Evolutionary conservation across 768 basidiomycete genomes (phyloP).

Genomic region (Termitomyces sp.): DNA sequence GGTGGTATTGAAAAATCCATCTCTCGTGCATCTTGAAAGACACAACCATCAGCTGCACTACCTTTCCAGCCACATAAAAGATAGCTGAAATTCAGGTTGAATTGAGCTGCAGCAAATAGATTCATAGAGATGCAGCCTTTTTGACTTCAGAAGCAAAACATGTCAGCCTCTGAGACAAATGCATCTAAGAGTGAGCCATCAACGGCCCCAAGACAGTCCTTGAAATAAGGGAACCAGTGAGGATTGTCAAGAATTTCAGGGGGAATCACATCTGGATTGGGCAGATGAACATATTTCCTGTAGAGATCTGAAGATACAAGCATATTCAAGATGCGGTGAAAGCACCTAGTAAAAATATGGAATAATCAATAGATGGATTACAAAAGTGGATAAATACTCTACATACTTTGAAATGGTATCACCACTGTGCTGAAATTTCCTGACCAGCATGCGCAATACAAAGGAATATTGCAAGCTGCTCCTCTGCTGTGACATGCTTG

Average conservation of each 20-base stretch:
- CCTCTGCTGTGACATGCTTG: slow-evolving; percentile 23
- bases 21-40: slow-evolving; percentile 20
- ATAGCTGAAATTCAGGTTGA: slow-evolving; percentile 32
- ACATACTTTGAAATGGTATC: slow-evolving; percentile 37
- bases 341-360: no score
- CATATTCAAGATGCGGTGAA: slow-evolving; percentile 18
- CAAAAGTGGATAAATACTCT: no score
- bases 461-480: slow-evolving; percentile 37
- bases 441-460: slow-evolving; percentile 23
- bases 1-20: slow-evolving; percentile 26
- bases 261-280: slow-evolving; percentile 14
- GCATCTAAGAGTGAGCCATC: slow-evolving; percentile 31
- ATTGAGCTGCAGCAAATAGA: slow-evolving; percentile 29
- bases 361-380: neutral
- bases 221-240: slow-evolving; percentile 30
- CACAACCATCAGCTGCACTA: no score
- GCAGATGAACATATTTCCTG: neutral
- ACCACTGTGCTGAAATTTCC: slow-evolving; percentile 31
- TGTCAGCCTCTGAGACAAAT: slow-evolving; percentile 12
- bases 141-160: slow-evolving; percentile 14
- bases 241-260: slow-evolving; percentile 23
- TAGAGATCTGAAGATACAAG: slow-evolving; percentile 7
- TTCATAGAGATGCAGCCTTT: slow-evolving; percentile 37
- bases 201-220: slow-evolving; percentile 25
- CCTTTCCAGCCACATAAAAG: slow-evolving; percentile 39